A percentile compares a stretch with the other conserved stretches of the same genome.
These are phyloP conservation scores for Tylopilus subfusipes DNA, from an alignment of 768 basidiomycete genomes.

Conservation along the genomic window DNA sequence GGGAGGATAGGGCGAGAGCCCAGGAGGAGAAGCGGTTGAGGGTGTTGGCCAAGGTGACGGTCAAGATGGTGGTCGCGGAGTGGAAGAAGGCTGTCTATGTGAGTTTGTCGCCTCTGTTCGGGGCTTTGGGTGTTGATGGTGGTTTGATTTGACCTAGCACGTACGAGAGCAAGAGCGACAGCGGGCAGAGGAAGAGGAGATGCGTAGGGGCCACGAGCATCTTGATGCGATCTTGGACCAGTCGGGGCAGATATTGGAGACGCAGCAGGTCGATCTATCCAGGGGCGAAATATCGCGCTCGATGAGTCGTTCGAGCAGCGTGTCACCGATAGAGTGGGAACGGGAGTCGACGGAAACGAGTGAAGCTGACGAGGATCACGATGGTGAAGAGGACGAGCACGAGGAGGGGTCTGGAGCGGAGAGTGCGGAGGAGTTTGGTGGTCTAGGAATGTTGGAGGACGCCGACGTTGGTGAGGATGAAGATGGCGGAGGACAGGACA, in stretches of 20 bases:
- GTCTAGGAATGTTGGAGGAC: constrained; percentile 20
- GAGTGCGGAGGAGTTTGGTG: constrained; percentile 40
- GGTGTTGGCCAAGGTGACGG: constrained; percentile 65
- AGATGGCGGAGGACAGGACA: constrained; percentile 24
- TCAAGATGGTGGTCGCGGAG: constrained; percentile 65
- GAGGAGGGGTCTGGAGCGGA: constrained; percentile 26
- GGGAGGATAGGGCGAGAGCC: no score
- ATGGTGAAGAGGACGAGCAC: constrained; percentile 18
- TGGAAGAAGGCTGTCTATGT: constrained; percentile 90
- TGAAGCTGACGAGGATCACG: constrained; percentile 19
- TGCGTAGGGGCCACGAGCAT: constrained; percentile 76
- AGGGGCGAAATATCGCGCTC: constrained; percentile 45
- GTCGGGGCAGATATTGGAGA: constrained; percentile 80
- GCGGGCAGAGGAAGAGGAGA: constrained; percentile 70
- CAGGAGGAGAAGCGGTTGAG: constrained; percentile 68
- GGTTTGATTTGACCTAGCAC: constrained; percentile 43
- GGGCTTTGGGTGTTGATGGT: background rate
- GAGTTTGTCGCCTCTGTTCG: constrained; percentile 33
- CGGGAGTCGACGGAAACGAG: constrained; percentile 13
- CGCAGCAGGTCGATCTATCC: constrained; percentile 70
- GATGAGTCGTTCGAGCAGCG: constrained; percentile 57
- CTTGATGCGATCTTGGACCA: constrained; percentile 88
- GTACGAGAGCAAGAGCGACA: constrained; percentile 67
- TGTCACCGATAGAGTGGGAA: constrained; percentile 32
- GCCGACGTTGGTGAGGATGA: background rate